Conservation (phyloP, 768 basidiomycete genomes). For the Nidularia pulvinata region DNA sequence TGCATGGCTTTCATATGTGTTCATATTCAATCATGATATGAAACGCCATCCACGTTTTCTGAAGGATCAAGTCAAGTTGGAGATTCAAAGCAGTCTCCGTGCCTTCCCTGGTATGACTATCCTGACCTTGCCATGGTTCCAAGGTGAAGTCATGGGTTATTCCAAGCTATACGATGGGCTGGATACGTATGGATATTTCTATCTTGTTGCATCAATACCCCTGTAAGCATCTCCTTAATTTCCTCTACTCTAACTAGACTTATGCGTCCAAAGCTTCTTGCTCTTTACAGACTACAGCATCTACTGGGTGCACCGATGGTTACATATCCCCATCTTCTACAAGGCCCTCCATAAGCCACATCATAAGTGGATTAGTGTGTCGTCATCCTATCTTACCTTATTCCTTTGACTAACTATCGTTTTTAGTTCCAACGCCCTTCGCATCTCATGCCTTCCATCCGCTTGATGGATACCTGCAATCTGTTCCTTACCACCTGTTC, state of each 20-base stretch:
- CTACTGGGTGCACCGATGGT: slow-evolving; percentile 94
- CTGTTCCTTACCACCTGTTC: slow-evolving; percentile 94
- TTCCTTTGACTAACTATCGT: slow-evolving; percentile 4
- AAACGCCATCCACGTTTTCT: slow-evolving; percentile 94
- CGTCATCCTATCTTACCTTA: background rate
- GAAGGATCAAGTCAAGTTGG: slow-evolving; percentile 79
- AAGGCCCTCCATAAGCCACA: slow-evolving; percentile 96
- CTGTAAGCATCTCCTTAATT: slow-evolving; percentile 44
- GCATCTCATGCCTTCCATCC: slow-evolving; percentile 99
- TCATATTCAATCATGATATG: slow-evolving; percentile 95
- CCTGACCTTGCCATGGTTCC: slow-evolving; percentile 93
- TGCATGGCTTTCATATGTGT: slow-evolving; percentile 79
- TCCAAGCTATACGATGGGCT: slow-evolving; percentile 78
- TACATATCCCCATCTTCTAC: slow-evolving; percentile 87
- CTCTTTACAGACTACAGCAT: slow-evolving; percentile 83
- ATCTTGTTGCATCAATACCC: slow-evolving; percentile 65
- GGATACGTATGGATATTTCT: slow-evolving; percentile 78
- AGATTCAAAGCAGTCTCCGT: slow-evolving; percentile 73
- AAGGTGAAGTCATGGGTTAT: slow-evolving; percentile 87
- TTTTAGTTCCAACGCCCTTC: slow-evolving; percentile 91
- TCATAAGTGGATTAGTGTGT: slow-evolving; percentile 97
- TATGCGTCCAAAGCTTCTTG: slow-evolving; percentile 19
- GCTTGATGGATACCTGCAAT: slow-evolving; percentile 92
- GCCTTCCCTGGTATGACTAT: slow-evolving; percentile 85
- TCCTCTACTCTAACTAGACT: slow-evolving; percentile 3